These are phyloP conservation scores for Lasiosphaeria miniovina DNA, from an alignment of 495 filamentous ascomycete genomes.

Conservation along the genomic window DNA sequence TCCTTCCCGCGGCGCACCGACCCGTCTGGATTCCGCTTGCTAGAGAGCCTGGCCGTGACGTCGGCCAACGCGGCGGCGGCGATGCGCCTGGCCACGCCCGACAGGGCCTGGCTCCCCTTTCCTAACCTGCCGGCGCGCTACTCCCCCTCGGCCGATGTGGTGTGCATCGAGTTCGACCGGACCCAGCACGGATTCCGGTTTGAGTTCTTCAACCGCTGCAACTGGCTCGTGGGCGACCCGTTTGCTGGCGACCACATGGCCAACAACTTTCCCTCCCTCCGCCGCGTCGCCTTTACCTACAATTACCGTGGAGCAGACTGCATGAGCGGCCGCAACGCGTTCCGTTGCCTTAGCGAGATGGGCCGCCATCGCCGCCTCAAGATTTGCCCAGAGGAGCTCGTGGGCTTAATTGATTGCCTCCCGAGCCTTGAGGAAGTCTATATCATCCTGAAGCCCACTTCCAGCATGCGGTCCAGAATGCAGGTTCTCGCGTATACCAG, in stretches of 20 bases:
- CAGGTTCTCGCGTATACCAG: background rate
- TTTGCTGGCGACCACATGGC: background rate
- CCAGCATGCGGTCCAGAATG: background rate
- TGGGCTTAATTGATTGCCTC: constrained; percentile 21
- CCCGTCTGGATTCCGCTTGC: constrained; percentile 7
- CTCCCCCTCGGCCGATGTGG: constrained; percentile 8
- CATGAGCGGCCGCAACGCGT: background rate
- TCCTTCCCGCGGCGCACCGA: background rate
- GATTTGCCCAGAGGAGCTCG: constrained; percentile 16
- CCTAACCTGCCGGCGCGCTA: background rate
- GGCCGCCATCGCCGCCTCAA: background rate
- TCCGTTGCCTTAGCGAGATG: constrained; percentile 1
- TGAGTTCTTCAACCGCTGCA: constrained; percentile 2
- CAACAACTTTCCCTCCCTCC: background rate
- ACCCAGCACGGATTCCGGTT: background rate
- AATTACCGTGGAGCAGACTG: background rate
- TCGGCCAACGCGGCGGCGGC: background rate
- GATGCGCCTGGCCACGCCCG: background rate
- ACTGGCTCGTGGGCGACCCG: constrained; percentile 3
- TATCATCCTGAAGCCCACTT: constrained; percentile 12
- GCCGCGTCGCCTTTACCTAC: background rate
- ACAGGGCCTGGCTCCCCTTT: constrained; percentile 4
- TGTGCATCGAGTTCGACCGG: constrained; percentile 4
- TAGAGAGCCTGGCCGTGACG: background rate
- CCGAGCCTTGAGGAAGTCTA: constrained; percentile 23